Evolutionary conservation across 345 rosid species (phyloP), one percentile per base, ranked within the genome.

Genomic region (Camelina sativa): DNA sequence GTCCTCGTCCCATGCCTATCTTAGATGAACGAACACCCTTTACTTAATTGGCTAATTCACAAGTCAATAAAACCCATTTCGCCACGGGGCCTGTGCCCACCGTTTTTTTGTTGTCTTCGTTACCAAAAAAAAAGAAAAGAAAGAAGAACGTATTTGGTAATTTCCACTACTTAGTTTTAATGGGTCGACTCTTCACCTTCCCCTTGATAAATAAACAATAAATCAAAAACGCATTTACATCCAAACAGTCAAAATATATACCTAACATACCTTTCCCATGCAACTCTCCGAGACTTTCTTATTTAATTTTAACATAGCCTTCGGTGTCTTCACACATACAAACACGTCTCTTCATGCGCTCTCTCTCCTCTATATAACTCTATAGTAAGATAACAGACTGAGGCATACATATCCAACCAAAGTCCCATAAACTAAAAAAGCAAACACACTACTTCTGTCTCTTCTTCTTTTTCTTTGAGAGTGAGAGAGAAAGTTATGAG

Each of bases 181-280:
- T 55, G 48, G 76, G 76, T 64, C 20, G 80, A 37, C 50, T 77
- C 71, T 69, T 77, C 65, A 70, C 65, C 76, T 69, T 77, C 75
- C 66, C 46, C n/a, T 4, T 38, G 11, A 28, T 64, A 40, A 56
- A 54, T 38, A 48, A 56, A 47, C 41, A 77, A 71, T 37, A 70
- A 71, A 71, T 57, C 76, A 28, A 56, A 70, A 77, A 17, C 62
- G 80, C 80, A 77, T 77, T 77, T 71, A 77, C 72, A 38, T 63
- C 80, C 60, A 56, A 71, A 64, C 76, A 77, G 80, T 71, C 80
- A 77, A 71, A 76, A 77, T 69, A 70, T 17, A 38, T 48, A 71
- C 80, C 76, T 56, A 76, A 77, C 80, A 77, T 25, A 64, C 72
- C 62, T 77, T 77, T 71, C 80, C 72, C 80, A 77, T 77, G 80